A percentile compares a stretch with the other conserved stretches of the same genome.
Conservation (phyloP, 108 stramenopile species). For the Aurantiochytrium sp. region DNA sequence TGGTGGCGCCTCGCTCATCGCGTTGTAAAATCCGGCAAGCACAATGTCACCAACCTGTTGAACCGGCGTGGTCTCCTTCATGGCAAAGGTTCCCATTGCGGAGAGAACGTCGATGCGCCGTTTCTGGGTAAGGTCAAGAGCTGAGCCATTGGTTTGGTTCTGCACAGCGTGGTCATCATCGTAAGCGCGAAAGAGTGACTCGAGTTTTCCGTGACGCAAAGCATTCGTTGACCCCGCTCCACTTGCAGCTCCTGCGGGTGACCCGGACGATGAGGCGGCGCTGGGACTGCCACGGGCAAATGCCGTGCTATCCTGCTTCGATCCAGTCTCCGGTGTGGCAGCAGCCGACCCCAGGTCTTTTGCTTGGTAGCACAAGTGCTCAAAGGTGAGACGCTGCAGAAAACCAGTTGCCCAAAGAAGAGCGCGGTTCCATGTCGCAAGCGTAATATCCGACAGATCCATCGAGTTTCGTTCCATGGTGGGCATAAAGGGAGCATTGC, state of each 20-base stretch:
- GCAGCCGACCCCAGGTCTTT: neutral
- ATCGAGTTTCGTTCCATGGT: slow-evolving; percentile 12
- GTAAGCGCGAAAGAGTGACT: neutral
- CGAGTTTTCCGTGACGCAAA: neutral
- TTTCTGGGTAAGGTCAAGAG: neutral
- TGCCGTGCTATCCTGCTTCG: too few relatives aligned
- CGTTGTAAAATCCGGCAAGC: neutral
- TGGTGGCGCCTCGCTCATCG: neutral
- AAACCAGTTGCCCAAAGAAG: neutral
- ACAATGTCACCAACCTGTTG: neutral
- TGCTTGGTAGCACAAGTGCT: neutral
- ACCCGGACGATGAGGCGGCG: too few relatives aligned
- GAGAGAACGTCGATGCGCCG: neutral
- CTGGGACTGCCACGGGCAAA: too few relatives aligned
- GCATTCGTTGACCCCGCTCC: neutral
- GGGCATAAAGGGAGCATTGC: slow-evolving; percentile 11
- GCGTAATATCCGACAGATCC: neutral
- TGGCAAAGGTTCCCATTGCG: neutral
- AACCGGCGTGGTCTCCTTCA: neutral
- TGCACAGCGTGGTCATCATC: neutral
- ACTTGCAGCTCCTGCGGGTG: too few relatives aligned
- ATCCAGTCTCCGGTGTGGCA: neutral
- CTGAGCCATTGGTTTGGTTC: too few relatives aligned
- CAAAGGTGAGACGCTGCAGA: neutral
- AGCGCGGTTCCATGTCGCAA: slow-evolving; percentile 3